phyloP scores from a whole-genome alignment of 2,329 filamentous ascomycete genomes.

The Fusarium guadeloupense region DNA sequence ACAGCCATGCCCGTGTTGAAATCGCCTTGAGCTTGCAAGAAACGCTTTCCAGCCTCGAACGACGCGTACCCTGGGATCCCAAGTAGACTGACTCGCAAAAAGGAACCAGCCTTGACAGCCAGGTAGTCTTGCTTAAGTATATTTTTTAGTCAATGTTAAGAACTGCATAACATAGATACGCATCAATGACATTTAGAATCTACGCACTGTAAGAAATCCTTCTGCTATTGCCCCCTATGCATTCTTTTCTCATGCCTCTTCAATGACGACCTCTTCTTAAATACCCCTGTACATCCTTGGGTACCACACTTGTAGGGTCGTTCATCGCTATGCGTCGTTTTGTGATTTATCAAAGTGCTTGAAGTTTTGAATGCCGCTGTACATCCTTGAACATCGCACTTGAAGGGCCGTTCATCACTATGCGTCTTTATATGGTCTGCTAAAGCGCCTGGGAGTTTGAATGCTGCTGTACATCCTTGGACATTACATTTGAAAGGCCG shows the following conservation, averaged over 20 bases:
- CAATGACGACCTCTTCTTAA: too few species aligned
- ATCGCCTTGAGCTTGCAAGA: slow-evolving; percentile 63
- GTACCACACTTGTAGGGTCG: too few species aligned
- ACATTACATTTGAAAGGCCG: neutral
- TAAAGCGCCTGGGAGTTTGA: neutral
- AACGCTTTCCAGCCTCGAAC: slow-evolving; percentile 64
- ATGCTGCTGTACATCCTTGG: neutral
- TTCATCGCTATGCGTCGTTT: too few species aligned
- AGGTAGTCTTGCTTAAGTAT: slow-evolving; percentile 59
- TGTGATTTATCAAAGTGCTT: too few species aligned
- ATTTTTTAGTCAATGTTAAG: too few species aligned
- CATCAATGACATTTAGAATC: slow-evolving; percentile 54
- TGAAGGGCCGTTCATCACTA: neutral
- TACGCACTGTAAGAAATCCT: too few species aligned
- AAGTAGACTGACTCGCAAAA: slow-evolving; percentile 58
- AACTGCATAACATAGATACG: too few species aligned
- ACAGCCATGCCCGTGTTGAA: slow-evolving; percentile 60
- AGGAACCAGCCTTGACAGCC: slow-evolving; percentile 59
- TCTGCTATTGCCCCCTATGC: too few species aligned
- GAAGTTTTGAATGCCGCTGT: too few species aligned
- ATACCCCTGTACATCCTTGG: neutral
- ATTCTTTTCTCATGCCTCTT: too few species aligned
- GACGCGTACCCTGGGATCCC: slow-evolving; percentile 62
- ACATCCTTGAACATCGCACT: neutral
- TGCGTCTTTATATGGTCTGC: neutral